phyloP scores from a whole-genome alignment of 106 monocot genomes.

The Ottelia alismoides region DNA sequence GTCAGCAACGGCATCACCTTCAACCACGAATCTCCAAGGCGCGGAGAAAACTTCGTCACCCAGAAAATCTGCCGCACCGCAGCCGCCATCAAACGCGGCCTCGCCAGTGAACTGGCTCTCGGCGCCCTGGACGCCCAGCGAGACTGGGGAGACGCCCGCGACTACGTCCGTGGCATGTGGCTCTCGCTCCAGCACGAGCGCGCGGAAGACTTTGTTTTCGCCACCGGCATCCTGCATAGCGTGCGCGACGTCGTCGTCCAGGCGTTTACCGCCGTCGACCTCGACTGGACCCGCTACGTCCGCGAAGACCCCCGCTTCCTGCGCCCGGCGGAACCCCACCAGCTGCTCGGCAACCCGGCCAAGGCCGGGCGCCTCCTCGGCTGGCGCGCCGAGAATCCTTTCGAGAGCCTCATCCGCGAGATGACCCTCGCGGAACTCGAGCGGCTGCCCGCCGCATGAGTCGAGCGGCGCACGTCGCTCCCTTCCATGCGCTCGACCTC shows the following conservation, averaged over 20 bases:
- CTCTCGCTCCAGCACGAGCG: slow-evolving; percentile 77
- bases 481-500: no score
- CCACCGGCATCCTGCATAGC: slow-evolving; percentile 71
- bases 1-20: slow-evolving; percentile 86
- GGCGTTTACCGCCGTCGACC: slow-evolving; percentile 48
- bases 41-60: slow-evolving; percentile 87
- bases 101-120: slow-evolving; percentile 68
- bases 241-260: slow-evolving; percentile 68
- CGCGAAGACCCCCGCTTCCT: slow-evolving; percentile 69
- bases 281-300: slow-evolving; percentile 77
- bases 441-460: no score
- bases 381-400: slow-evolving; percentile 71
- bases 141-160: slow-evolving; percentile 85
- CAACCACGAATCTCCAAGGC: slow-evolving; percentile 76
- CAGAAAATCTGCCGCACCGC: slow-evolving; percentile 80
- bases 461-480: no score
- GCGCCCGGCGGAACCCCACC: slow-evolving; percentile 71
- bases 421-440: slow-evolving; percentile 66
- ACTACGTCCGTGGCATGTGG: slow-evolving; percentile 94
- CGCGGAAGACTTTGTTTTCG: slow-evolving; percentile 68
- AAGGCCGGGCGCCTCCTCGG: slow-evolving; percentile 49
- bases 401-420: slow-evolving; percentile 65
- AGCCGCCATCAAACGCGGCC: slow-evolving; percentile 52
- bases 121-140: slow-evolving; percentile 60
- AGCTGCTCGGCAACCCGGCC: slow-evolving; percentile 57